These are phyloP conservation scores for Ajuga reptans DNA, from an alignment of 305 asterid genomes.

Conservation along the genomic window DNA sequence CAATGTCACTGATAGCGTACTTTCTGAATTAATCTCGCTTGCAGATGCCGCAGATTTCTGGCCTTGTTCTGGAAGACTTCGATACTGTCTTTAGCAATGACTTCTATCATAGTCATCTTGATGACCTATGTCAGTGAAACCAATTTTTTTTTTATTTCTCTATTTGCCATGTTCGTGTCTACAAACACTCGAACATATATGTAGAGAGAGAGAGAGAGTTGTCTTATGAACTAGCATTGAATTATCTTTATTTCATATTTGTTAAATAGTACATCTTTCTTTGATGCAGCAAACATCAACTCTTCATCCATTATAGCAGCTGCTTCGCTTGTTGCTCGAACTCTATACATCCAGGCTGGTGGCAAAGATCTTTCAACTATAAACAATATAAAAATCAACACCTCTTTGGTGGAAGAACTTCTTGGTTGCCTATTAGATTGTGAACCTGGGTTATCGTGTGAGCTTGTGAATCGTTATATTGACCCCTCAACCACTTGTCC, in stretches of 20 bases:
- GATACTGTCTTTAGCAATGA: constrained; percentile 74
- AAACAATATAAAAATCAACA: constrained; percentile 47
- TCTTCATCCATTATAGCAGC: constrained; percentile 74
- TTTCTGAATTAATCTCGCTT: constrained; percentile 21
- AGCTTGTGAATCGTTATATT: constrained; percentile 62
- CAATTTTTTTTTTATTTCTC: constrained; percentile 1
- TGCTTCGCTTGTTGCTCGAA: constrained; percentile 87
- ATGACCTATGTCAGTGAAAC: constrained; percentile 67
- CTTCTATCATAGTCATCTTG: constrained; percentile 94
- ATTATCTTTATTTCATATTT: constrained; percentile 9
- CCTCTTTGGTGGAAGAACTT: constrained; percentile 74
- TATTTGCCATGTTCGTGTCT: constrained; percentile 9
- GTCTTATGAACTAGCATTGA: not conserved
- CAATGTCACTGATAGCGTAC: constrained; percentile 15
- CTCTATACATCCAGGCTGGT: constrained; percentile 69
- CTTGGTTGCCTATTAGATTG: constrained; percentile 67
- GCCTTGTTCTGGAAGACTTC: constrained; percentile 85
- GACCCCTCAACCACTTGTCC: constrained; percentile 74
- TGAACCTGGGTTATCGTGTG: constrained; percentile 82
- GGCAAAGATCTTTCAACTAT: constrained; percentile 41
- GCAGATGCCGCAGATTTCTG: constrained; percentile 78
- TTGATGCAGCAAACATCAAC: constrained; percentile 68
- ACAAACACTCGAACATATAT: not conserved
- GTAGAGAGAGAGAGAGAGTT: too few species aligned
- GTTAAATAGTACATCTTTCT: constrained; percentile 21